Conservation (phyloP, 164 flowering plant genomes). For the Magnolia changhungtana region DNA sequence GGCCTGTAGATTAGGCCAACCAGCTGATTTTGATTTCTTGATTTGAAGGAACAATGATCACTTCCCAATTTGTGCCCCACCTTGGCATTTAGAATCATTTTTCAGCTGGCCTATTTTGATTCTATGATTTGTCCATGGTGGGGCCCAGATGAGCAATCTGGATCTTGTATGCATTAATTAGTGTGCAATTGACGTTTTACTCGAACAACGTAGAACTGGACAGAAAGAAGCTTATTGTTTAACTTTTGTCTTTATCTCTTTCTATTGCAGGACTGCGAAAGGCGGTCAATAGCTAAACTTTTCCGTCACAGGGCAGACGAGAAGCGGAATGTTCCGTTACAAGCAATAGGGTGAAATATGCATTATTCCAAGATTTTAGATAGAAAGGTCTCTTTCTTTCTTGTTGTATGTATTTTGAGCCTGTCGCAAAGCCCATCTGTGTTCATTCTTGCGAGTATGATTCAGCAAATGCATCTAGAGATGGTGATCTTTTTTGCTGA, state of each 20-base stretch:
- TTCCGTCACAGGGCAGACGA: slow-evolving; percentile 77
- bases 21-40: background rate
- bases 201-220: too few relatives aligned
- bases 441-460: background rate
- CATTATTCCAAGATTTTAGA: background rate
- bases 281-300: slow-evolving; percentile 71
- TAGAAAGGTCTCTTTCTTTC: background rate
- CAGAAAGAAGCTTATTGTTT: too few relatives aligned
- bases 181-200: too few relatives aligned
- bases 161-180: too few relatives aligned
- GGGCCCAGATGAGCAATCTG: too few relatives aligned
- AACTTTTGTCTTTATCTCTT: too few relatives aligned
- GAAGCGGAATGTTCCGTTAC: slow-evolving; percentile 37
- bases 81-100: background rate
- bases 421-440: too few relatives aligned
- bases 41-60: background rate
- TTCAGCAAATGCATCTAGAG: background rate
- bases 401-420: too few relatives aligned
- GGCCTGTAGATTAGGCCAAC: background rate
- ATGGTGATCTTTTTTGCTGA: background rate
- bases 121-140: too few relatives aligned
- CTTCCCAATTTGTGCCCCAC: background rate
- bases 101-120: too few relatives aligned
- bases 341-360: slow-evolving; percentile 22
- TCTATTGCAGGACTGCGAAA: slow-evolving; percentile 72